Base-by-base conservation (phyloP, 192 early-diverging fungal genomes). In the Rhizophagus sp. region DNA sequence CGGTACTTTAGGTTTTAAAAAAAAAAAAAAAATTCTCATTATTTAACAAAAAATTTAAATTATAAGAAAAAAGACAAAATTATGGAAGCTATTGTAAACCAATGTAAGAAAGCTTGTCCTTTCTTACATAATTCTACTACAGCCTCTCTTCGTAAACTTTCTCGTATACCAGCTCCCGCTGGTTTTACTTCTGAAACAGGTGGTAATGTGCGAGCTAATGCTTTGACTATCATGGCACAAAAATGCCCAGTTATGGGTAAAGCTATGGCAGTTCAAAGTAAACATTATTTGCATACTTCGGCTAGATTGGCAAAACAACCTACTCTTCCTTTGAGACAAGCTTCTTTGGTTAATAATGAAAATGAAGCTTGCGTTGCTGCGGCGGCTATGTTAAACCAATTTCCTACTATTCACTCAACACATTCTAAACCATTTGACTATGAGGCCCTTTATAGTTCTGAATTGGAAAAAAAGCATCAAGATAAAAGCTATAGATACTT, bases 401-500 rank as follows among this genome's bases (percentile, higher is more conserved):
- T 67, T 12, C 88, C 86, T 41, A 81, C 79, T 34, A 81, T 83
- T 33, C 86, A 87, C 68, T 72, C 62, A 49, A 82, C 85, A 19
- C 82, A 86, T 15, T 67, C 77, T 67, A 84, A 87, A 62, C 41
- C 80, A 61, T 99, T 98, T 82, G 95, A 98, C 84, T 99, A 99
- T 85, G 96, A 98, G 84, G 85, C 87, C 62, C 88, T 94, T 79
- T 99, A 97, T 87, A 87, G 92, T 79, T 81, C 80, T 33, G 93
- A 96, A 85, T 83, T 99, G 57, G 93, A 97, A 61, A 97, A 97
- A 92, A 99, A 99, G 87, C 96, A 97, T 83, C 89, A 90, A 81
- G 97, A 99, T 92, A 95, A 96, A 89, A 93, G 91, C 81, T 99
- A 99, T 90, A 94, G 98, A 82, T 99, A 98, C 89, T 99, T 99